Evolutionary conservation across 1,284 basidiomycete genomes (phyloP), one percentile per base, ranked within the genome.

Genomic region (Cryptococcus hybrid): DNA sequence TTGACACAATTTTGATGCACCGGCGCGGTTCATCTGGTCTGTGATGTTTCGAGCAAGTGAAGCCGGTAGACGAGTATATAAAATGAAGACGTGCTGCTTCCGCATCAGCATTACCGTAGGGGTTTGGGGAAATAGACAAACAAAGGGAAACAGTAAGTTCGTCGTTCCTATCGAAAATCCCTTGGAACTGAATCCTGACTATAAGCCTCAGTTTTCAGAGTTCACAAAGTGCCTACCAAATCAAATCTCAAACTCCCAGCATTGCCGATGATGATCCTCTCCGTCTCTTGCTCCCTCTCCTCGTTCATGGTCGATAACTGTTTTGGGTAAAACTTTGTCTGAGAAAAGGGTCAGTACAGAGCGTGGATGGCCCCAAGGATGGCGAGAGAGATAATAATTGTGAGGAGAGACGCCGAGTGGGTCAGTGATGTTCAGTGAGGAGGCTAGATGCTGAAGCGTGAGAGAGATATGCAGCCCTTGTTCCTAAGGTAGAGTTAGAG

Each of bases 161-260:
- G 72, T 91, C 89, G 72, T 91, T 89, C 69, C 84, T 84, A 47
- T 86, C 87, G 77, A 91, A 91, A 2, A 83, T 62, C 1, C 89
- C 89, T 58, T 71, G 65, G 61, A 78, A 75, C 73, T 77, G 58
- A 18, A 35, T 38, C 38, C 30, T 12, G 4, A 13, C 6, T 39
- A 46, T 52, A 18, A 56, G 30, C 7, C 38, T 35, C 8, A 49
- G 12, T n/a, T 18, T 39, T 42, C 54, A 2, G 24, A 48, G 52
- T 34, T 49, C 7, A 65, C 30, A 30, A 30, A 30, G 30, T 30
- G 30, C 68, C 59, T 49, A 75, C 74, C 12, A 92, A 72, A 66
- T 90, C 86, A 77, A 87, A 91, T 49, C 90, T 84, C 66, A 87
- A 82, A n/a, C 81, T 85, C 13, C 87, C 90, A 1, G 87, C 84